phyloP scores from a whole-genome alignment of 2,329 filamentous ascomycete genomes.

The Blastomyces parvus region DNA sequence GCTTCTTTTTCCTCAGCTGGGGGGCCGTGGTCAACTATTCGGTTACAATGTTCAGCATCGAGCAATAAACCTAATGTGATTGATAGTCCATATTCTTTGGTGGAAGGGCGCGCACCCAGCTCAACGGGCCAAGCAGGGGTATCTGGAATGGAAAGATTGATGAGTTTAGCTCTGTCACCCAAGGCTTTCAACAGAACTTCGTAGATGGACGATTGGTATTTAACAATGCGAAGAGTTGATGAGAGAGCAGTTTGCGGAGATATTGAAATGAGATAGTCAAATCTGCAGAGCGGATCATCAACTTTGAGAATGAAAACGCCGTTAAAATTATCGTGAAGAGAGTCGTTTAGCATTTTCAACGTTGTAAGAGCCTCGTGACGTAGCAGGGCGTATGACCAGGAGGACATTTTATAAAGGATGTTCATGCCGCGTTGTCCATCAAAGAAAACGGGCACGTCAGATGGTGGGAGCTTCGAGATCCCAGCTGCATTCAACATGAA shows the following conservation, averaged over 20 bases:
- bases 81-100: conserved; percentile 18
- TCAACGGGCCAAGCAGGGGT: conserved; percentile 41
- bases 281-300: conserved; percentile 44
- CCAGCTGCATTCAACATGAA: conserved; percentile 38
- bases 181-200: conserved; percentile 60
- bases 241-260: conserved; percentile 23
- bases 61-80: conserved; percentile 60
- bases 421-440: conserved; percentile 69
- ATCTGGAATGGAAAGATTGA: conserved; percentile 48
- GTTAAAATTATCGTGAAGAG: conserved; percentile 69
- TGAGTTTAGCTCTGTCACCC: conserved; percentile 60
- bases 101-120: conserved; percentile 26
- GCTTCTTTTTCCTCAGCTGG: conserved; percentile 76
- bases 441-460: conserved; percentile 61
- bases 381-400: conserved; percentile 69
- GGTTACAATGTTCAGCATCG: conserved; percentile 60
- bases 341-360: conserved; percentile 63
- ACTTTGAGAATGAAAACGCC: conserved; percentile 64
- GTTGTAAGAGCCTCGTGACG: conserved; percentile 66
- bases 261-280: conserved; percentile 44
- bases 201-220: conserved; percentile 42
- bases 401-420: conserved; percentile 78
- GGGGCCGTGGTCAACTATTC: conserved; percentile 80
- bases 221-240: conserved; percentile 20
- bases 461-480: conserved; percentile 23